A percentile compares a stretch with the other conserved stretches of the same genome.
These are phyloP conservation scores for Lagerstroemia fauriei DNA, from an alignment of 441 rosid species.

Conservation along the genomic window DNA sequence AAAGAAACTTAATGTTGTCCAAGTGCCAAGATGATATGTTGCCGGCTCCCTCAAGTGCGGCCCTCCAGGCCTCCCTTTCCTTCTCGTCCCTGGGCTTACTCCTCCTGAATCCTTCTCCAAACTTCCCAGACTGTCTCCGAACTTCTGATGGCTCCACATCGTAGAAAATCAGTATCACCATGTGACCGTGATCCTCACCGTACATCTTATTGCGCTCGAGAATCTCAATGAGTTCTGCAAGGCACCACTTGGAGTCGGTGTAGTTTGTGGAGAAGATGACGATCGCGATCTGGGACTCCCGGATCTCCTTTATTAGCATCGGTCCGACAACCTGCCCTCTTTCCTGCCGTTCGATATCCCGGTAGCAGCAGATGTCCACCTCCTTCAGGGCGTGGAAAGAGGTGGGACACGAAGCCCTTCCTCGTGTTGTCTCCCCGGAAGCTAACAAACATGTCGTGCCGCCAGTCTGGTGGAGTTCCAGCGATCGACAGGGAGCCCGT, in stretches of 20 bases:
- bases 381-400: constrained; percentile 3
- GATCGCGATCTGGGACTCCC: background rate
- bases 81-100: background rate
- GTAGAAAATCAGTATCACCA: no score
- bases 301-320: background rate
- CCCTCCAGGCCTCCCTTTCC: background rate
- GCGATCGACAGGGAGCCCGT: background rate
- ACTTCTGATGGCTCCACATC: no score
- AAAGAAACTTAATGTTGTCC: no score
- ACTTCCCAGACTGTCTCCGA: no score
- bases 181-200: no score
- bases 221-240: no score
- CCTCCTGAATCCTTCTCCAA: no score
- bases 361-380: background rate
- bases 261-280: no score
- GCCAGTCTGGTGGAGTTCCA: background rate
- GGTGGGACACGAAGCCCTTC: constrained; percentile 7
- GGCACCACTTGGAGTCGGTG: no score
- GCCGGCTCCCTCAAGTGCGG: constrained; percentile 10
- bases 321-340: constrained; percentile 4
- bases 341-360: no score
- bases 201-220: no score
- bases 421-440: constrained; percentile 9
- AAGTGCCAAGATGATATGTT: no score
- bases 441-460: constrained; percentile 13